Evolutionary conservation across 306 rosid genomes (phyloP).

Genomic region (Acmispon strigosus): DNA sequence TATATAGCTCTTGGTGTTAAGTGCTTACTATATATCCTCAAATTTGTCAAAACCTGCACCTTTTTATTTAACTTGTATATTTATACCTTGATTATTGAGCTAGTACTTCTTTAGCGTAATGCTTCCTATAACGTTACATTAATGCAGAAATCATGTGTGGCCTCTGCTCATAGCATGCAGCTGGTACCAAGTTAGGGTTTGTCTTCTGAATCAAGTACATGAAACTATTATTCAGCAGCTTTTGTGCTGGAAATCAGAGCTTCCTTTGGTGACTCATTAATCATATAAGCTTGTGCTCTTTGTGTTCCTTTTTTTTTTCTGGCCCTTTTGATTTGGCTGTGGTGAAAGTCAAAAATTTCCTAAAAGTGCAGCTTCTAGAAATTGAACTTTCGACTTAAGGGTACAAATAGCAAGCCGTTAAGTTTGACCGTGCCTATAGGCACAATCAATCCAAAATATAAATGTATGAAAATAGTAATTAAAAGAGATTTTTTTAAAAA

Average conservation of each 20-base stretch:
- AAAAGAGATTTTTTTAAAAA: too few species aligned
- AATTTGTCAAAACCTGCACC: conserved; percentile 7
- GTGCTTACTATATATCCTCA: conserved; percentile 6
- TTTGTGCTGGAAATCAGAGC: conserved; percentile 8
- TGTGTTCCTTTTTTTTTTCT: too few species aligned
- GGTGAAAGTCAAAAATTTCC: too few species aligned
- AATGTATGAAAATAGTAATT: too few species aligned
- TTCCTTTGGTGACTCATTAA: neutral
- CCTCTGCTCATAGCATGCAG: conserved; percentile 3
- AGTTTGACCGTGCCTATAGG: too few species aligned
- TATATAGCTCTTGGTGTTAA: conserved; percentile 15
- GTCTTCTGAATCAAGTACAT: conserved; percentile 2
- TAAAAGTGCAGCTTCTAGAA: too few species aligned
- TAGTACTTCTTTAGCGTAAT: neutral
- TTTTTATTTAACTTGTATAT: too few species aligned
- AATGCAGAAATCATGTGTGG: conserved; percentile 19
- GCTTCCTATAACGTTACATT: conserved; percentile 20
- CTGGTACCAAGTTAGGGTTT: conserved; percentile 24
- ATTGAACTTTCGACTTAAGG: too few species aligned
- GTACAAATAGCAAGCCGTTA: too few species aligned
- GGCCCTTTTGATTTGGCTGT: too few species aligned
- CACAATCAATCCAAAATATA: too few species aligned
- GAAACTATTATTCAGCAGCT: conserved; percentile 15
- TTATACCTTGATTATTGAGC: conserved; percentile 20
- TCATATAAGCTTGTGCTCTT: too few species aligned